Percentiles rank a stretch among this genome's conserved stretches.
Conservation (phyloP, 148 eudicot genomes). For the Silene conica region DNA sequence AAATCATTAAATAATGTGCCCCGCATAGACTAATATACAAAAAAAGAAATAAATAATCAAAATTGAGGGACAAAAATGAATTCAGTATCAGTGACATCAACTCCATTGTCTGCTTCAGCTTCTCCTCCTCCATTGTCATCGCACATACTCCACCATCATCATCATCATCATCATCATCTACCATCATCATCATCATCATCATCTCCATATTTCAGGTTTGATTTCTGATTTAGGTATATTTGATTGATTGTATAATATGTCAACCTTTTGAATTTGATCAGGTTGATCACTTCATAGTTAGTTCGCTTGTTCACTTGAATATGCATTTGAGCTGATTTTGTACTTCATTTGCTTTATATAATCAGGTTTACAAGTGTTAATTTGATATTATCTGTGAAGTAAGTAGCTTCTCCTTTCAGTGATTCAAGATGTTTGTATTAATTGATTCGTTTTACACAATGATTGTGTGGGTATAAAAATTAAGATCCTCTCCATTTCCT, state of each 20-base stretch:
- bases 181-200: background rate
- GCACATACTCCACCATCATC: background rate
- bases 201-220: background rate
- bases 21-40: no score
- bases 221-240: background rate
- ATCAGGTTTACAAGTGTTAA: no score
- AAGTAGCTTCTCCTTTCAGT: no score
- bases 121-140: background rate
- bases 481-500: no score
- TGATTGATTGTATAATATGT: no score
- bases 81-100: background rate
- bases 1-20: no score
- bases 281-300: background rate
- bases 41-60: no score
- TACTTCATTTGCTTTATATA: no score
- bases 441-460: no score
- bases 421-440: no score
- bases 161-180: background rate
- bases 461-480: no score
- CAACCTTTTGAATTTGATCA: background rate
- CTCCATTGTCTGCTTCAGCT: background rate
- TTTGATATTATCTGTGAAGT: no score
- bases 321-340: background rate
- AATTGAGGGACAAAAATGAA: background rate
- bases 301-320: background rate